Evolutionary conservation across 495 filamentous ascomycete species (phyloP).

Genomic region (Hypoxylon perforatum): DNA sequence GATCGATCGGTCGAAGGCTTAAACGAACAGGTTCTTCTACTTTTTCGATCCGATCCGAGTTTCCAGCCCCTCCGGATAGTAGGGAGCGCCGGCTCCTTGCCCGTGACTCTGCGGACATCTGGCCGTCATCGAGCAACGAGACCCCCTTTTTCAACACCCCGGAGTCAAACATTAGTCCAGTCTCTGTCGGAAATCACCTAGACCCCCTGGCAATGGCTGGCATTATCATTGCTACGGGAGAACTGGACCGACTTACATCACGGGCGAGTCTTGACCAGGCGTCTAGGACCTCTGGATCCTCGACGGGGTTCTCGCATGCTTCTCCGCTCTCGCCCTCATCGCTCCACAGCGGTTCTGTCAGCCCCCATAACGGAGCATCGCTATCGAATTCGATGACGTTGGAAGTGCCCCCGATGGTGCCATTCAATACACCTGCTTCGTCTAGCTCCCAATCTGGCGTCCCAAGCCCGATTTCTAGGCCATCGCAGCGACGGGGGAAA

Average conservation of each 20-base stretch:
- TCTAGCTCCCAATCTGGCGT: conserved; percentile 15
- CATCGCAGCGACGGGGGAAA: conserved; percentile 28
- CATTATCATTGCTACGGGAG: conserved; percentile 43
- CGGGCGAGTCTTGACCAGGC: conserved; percentile 15
- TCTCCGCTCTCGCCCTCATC: conserved; percentile 20
- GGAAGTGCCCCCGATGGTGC: conserved; percentile 19
- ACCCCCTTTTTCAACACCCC: conserved; percentile 46
- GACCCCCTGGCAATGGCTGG: conserved; percentile 40
- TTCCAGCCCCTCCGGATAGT: conserved; percentile 31
- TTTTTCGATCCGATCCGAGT: conserved; percentile 39
- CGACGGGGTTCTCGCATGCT: conserved; percentile 13
- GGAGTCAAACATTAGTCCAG: conserved; percentile 22
- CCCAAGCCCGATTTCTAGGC: conserved; percentile 18
- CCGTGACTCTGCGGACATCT: conserved; percentile 41
- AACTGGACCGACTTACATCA: conserved; percentile 41
- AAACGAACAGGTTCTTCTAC: conserved; percentile 37
- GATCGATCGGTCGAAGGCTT: conserved; percentile 39
- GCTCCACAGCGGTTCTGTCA: conserved; percentile 1
- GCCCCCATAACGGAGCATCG: conserved; percentile 19
- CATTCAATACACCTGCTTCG: conserved; percentile 31
- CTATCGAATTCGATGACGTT: conserved; percentile 1
- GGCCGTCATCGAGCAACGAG: conserved; percentile 43
- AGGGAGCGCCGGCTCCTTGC: conserved; percentile 43
- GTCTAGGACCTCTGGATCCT: conserved; percentile 23
- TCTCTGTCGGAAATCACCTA: conserved; percentile 12